A percentile compares a stretch with the other conserved stretches of the same genome.
Evolutionary conservation across 1,284 basidiomycete genomes (phyloP).

Genomic region (Cronartium ribicola): DNA sequence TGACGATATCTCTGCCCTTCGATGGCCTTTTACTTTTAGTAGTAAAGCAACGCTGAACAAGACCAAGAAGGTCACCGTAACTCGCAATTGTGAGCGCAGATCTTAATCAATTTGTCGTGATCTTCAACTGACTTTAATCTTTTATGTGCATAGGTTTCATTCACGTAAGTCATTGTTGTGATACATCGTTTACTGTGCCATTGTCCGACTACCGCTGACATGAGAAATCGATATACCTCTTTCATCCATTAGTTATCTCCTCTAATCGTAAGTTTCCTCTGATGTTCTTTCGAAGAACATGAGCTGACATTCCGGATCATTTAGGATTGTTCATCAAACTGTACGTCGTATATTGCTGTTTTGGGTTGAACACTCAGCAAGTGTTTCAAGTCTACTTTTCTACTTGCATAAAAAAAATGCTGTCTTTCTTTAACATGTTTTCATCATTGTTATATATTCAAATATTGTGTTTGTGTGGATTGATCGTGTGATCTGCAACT

Average conservation of each 20-base stretch:
- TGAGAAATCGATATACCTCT: neutral
- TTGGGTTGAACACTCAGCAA: neutral
- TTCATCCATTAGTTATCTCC: neutral
- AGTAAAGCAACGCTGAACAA: neutral
- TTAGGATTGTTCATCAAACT: conserved; percentile 8
- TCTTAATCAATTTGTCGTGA: neutral
- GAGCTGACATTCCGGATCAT: neutral
- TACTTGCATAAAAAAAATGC: too few relatives aligned
- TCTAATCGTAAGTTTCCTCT: neutral
- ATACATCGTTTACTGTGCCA: neutral
- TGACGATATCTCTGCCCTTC: neutral
- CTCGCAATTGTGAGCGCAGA: neutral
- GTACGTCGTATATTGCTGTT: conserved; percentile 5
- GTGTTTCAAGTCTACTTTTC: too few relatives aligned
- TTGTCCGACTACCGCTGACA: neutral
- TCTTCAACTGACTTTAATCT: conserved; percentile 1
- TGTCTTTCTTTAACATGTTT: too few relatives aligned
- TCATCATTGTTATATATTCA: too few relatives aligned
- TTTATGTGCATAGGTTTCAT: neutral
- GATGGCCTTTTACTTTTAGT: neutral
- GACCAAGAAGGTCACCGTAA: neutral
- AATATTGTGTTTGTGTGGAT: too few relatives aligned
- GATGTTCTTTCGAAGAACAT: too few relatives aligned
- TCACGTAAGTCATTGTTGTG: neutral
- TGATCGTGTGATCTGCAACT: too few relatives aligned